These are phyloP conservation scores for Kodamaea restingae DNA, from an alignment of 805 yeast species.

Conservation along the genomic window DNA sequence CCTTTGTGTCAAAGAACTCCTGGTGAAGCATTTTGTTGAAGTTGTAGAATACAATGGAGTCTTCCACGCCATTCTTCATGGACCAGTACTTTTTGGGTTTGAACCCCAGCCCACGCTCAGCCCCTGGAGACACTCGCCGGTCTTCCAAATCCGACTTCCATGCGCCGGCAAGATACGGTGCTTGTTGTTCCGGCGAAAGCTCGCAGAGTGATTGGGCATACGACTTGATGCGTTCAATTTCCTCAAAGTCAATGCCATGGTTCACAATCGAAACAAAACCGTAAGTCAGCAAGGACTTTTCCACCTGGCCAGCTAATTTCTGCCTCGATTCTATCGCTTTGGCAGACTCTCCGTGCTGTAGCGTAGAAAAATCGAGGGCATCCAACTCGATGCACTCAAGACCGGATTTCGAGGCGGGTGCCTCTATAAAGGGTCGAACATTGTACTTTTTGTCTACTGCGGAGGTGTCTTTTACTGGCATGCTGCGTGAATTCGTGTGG, in stretches of 20 bases:
- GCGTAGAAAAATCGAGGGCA: constrained; percentile 9
- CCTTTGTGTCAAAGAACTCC: constrained; percentile 23
- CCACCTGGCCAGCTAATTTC: constrained; percentile 9
- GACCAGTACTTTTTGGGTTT: constrained; percentile 49
- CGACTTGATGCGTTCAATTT: constrained; percentile 7
- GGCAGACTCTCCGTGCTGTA: constrained; percentile 7
- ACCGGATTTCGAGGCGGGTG: constrained; percentile 3
- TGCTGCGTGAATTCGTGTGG: background rate
- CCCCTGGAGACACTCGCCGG: constrained; percentile 28
- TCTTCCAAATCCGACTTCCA: constrained; percentile 12
- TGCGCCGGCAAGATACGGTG: constrained; percentile 11
- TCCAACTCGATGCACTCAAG: constrained; percentile 9
- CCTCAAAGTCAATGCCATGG: constrained; percentile 9
- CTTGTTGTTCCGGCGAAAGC: constrained; percentile 9
- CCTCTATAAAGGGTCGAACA: constrained; percentile 12
- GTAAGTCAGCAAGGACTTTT: constrained; percentile 10
- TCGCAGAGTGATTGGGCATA: constrained; percentile 11
- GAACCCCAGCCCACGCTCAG: constrained; percentile 45
- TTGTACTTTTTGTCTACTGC: constrained; percentile 10
- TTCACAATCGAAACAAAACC: constrained; percentile 11
- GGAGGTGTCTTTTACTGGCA: constrained; percentile 4
- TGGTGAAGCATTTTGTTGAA: constrained; percentile 36
- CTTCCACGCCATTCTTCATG: constrained; percentile 40
- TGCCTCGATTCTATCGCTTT: constrained; percentile 5
- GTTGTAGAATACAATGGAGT: constrained; percentile 43